These are phyloP conservation scores for Aspergillus oerlinghausenensis DNA, from an alignment of 2,329 filamentous ascomycete species.

Conservation along the genomic window DNA sequence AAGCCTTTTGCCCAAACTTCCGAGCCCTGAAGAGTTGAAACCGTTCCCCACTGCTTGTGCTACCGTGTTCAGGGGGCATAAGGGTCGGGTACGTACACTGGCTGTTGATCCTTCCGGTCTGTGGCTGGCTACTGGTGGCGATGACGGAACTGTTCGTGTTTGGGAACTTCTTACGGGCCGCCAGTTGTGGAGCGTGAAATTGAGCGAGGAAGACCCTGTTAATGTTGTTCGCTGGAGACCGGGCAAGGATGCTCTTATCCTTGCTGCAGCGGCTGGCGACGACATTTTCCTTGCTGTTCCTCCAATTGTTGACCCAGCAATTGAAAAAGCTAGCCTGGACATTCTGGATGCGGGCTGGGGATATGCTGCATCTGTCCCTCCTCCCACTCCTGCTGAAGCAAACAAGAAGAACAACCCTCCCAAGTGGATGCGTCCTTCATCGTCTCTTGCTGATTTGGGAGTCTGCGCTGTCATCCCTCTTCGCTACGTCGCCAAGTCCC, in stretches of 20 bases:
- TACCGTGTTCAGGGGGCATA: slow-evolving; percentile 81
- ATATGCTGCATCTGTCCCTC: slow-evolving; percentile 64
- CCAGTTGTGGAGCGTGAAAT: slow-evolving; percentile 77
- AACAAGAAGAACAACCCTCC: slow-evolving; percentile 69
- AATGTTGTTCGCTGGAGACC: slow-evolving; percentile 89
- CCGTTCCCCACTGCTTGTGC: slow-evolving; percentile 91
- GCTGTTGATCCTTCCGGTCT: slow-evolving; percentile 79
- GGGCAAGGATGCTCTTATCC: slow-evolving; percentile 69
- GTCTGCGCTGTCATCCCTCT: slow-evolving; percentile 78
- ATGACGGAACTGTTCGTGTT: slow-evolving; percentile 86
- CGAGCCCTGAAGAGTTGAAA: slow-evolving; percentile 85
- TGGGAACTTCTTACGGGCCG: slow-evolving; percentile 86
- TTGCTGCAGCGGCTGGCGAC: slow-evolving; percentile 80
- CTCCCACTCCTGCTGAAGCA: slow-evolving; percentile 46
- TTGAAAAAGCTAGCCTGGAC: slow-evolving; percentile 69
- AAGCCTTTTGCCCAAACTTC: slow-evolving; percentile 86
- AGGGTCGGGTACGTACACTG: slow-evolving; percentile 79
- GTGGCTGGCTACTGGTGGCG: slow-evolving; percentile 86
- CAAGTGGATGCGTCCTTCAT: slow-evolving; percentile 76
- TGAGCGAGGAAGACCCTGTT: slow-evolving; percentile 73
- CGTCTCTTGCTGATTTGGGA: slow-evolving; percentile 66
- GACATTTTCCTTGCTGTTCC: slow-evolving; percentile 81
- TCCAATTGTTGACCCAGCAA: slow-evolving; percentile 63
- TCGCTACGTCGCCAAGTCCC: slow-evolving; percentile 73
- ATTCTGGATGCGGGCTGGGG: slow-evolving; percentile 87